phyloP scores from a whole-genome alignment of 176 grass and related monocot species.

The Zea mays region DNA sequence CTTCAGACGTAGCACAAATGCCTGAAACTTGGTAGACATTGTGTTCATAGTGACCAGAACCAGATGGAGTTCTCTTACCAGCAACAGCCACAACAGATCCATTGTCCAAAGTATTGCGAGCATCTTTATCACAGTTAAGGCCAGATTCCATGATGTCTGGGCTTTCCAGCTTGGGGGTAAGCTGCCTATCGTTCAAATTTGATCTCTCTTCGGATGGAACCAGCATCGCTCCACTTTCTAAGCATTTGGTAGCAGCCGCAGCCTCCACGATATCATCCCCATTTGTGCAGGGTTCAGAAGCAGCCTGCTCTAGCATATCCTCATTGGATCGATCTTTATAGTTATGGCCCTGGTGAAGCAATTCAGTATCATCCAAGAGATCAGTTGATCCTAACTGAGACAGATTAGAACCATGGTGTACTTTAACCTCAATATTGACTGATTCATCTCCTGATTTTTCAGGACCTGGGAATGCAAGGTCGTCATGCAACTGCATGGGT shows the following conservation, averaged over 20 bases:
- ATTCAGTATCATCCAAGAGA: conserved; percentile 2
- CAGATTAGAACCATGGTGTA: not conserved
- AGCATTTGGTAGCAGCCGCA: not conserved
- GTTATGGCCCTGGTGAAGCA: not conserved
- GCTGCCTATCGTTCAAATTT: not conserved
- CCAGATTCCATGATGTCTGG: not conserved
- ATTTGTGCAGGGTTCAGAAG: no score
- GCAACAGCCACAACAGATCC: not conserved
- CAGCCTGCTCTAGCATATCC: not conserved
- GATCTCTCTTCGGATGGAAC: not conserved
- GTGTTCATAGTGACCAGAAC: not conserved
- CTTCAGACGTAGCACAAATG: not conserved
- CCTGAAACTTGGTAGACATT: no score
- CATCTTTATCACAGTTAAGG: not conserved
- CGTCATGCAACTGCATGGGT: not conserved
- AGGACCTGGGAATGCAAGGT: conserved; percentile 1
- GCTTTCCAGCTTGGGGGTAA: conserved; percentile 17
- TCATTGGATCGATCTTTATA: not conserved
- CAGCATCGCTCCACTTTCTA: not conserved
- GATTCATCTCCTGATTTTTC: conserved; percentile 1
- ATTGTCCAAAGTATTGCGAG: not conserved
- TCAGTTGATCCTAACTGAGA: not conserved
- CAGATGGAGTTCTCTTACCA: not conserved
- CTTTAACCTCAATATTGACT: not conserved
- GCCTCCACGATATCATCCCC: no score